Evolutionary conservation across 768 basidiomycete genomes (phyloP).

Genomic region (Arthromyces matolae): DNA sequence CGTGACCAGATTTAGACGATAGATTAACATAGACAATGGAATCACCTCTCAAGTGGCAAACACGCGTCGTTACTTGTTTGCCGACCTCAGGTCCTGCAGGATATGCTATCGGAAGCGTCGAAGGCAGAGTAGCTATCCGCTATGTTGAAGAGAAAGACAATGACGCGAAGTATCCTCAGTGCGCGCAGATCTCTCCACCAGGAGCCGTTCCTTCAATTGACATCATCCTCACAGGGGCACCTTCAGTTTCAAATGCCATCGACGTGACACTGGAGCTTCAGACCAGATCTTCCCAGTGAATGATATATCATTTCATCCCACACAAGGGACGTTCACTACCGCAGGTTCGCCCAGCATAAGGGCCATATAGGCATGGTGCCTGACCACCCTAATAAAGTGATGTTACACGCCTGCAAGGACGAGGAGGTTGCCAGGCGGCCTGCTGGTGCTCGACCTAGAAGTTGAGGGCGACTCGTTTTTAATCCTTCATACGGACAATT

Average conservation of each 20-base stretch:
- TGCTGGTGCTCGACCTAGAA: too few species aligned
- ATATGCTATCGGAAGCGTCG: slow-evolving; percentile 81
- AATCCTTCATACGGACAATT: too few species aligned
- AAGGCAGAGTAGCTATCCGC: slow-evolving; percentile 92
- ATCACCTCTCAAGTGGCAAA: slow-evolving; percentile 92
- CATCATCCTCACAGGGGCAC: slow-evolving; percentile 45
- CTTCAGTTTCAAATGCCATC: slow-evolving; percentile 85
- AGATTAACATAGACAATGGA: slow-evolving; percentile 54
- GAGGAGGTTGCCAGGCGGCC: slow-evolving; percentile 76
- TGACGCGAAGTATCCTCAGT: too few species aligned
- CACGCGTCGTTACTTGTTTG: slow-evolving; percentile 79
- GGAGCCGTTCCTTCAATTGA: background rate
- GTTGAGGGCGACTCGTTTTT: too few species aligned
- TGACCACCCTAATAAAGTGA: slow-evolving; percentile 70
- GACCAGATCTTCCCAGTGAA: slow-evolving; percentile 79
- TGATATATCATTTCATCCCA: slow-evolving; percentile 79
- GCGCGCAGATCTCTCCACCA: too few species aligned
- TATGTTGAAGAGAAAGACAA: slow-evolving; percentile 82
- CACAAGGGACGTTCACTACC: slow-evolving; percentile 80
- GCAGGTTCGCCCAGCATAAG: slow-evolving; percentile 66
- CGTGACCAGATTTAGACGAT: background rate
- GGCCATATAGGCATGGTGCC: slow-evolving; percentile 82
- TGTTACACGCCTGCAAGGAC: slow-evolving; percentile 81
- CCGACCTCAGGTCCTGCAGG: slow-evolving; percentile 59
- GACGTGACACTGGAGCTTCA: slow-evolving; percentile 56